Conservation (phyloP, 75 land plant species). For the Adiantum capillusveneris region DNA sequence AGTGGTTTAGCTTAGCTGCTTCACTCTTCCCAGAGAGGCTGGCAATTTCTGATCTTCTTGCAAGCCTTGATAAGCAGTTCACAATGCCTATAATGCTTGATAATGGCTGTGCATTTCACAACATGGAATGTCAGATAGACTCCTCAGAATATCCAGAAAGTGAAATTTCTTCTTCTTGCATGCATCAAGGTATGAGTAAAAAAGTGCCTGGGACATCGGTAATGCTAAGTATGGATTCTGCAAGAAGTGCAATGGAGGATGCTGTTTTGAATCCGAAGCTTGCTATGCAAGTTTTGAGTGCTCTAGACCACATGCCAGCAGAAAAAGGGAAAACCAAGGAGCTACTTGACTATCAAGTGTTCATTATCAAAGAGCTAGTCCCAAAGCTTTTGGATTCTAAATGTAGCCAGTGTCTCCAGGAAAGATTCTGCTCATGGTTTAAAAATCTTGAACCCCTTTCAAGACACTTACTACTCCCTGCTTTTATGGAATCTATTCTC, state of each 20-base stretch:
- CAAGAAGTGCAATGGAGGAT: too few relatives aligned
- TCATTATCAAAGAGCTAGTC: constrained; percentile 27
- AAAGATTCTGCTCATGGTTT: constrained; percentile 37
- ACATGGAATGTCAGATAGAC: too few relatives aligned
- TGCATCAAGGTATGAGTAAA: too few relatives aligned
- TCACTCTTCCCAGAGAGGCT: constrained; percentile 33
- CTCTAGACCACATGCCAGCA: constrained; percentile 2
- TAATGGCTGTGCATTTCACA: too few relatives aligned
- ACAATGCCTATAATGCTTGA: too few relatives aligned
- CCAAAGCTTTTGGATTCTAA: constrained; percentile 29
- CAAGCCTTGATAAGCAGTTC: constrained; percentile 10
- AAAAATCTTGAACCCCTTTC: constrained; percentile 12
- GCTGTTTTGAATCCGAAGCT: not conserved
- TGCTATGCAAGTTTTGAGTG: constrained; percentile 10
- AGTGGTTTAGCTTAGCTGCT: constrained; percentile 44
- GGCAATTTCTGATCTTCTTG: constrained; percentile 17
- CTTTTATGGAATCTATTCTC: constrained; percentile 11
- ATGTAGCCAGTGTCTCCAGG: constrained; percentile 28
- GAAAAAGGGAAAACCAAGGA: not conserved
- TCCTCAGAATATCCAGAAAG: too few relatives aligned
- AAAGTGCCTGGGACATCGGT: too few relatives aligned
- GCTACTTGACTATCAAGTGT: not conserved
- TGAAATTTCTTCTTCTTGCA: too few relatives aligned
- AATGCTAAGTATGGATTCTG: too few relatives aligned
- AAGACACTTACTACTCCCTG: constrained; percentile 15